Evolutionary conservation across 2,329 filamentous ascomycete species (phyloP).

Genomic region (Cladosporium sp.): DNA sequence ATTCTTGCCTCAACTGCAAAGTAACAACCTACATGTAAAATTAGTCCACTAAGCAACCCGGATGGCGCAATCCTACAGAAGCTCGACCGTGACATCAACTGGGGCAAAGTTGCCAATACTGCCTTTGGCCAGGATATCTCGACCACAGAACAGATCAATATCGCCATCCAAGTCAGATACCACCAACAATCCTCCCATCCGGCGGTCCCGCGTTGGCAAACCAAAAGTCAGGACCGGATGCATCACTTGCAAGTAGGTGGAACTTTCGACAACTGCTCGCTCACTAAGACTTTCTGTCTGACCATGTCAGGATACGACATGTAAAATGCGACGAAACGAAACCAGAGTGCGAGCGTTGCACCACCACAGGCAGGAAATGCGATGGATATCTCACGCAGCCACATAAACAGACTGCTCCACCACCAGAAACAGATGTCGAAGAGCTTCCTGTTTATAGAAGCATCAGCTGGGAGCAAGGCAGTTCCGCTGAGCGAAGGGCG

Average conservation of each 20-base stretch:
- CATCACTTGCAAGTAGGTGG: constrained; percentile 34
- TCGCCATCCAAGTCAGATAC: background rate
- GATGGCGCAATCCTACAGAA: background rate
- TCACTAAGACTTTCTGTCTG: background rate
- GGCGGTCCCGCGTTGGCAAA: constrained; percentile 6
- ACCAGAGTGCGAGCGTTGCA: constrained; percentile 17
- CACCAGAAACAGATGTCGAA: background rate
- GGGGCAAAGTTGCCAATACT: background rate
- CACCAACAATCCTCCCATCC: background rate
- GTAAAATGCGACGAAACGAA: constrained; percentile 59
- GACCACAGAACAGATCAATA: background rate
- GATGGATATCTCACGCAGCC: constrained; percentile 62
- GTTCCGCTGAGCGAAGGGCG: constrained; percentile 65
- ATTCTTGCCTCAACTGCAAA: background rate
- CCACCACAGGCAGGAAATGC: constrained; percentile 12
- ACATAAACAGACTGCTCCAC: constrained; percentile 63
- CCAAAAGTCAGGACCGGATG: constrained; percentile 21
- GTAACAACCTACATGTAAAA: background rate
- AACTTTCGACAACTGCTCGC: constrained; percentile 48
- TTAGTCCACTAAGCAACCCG: background rate
- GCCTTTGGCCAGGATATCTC: background rate
- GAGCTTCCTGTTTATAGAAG: constrained; percentile 44
- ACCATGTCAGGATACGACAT: constrained; percentile 59
- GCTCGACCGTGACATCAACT: background rate
- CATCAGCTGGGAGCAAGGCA: constrained; percentile 68